Base-by-base conservation (phyloP, 2,329 filamentous ascomycete genomes). In the Hypoxylon sp. region DNA sequence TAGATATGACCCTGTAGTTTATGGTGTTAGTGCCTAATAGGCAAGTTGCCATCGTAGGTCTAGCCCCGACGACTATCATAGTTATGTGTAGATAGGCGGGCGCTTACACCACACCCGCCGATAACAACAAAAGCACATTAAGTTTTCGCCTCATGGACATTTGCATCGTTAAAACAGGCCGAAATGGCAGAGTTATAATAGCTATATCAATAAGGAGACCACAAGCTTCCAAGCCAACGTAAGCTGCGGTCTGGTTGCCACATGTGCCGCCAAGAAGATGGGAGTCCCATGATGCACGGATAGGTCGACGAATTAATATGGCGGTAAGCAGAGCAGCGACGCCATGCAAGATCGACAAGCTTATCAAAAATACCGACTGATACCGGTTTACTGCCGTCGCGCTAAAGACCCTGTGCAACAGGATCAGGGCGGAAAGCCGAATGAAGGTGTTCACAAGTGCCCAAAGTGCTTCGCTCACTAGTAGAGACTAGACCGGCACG, bases 401-500 rank as follows among this genome's bases (percentile, higher is more conserved):
- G 19, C 9, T 5, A n/a, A 60, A 61, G 19, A 57, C 3, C 1
- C 11, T 38, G 17, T 14, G 21, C 14, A 61, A 11, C 11, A 32
- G 30, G 14, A 45, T 5, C 10, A 53, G 50, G 21, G 58, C 63
- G 5, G 63, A 58, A 34, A 66, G 45, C 23, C 63, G 60, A 14
- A 66, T 63, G 11, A 63, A 59, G n/a, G 58, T 50, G 13, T 66
- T 66, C 5, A 63, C 59, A 7, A 63, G 25, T 19, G 59, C 63
- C 63, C 63, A 66, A 5, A 66, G 32, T 19, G 38, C 46, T 41
- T 66, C 63, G 19, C 41, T 66, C 11, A 36, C 41, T n/a, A 66
- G 36, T 13, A 66, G 45, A 4, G 63, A 66, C 63, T 66, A 19
- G 11, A 25, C 19, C 21, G 6, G 28, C 5, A 48, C 45, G 19